Evolutionary conservation across 257 asterid species (phyloP).

Genomic region (Galeopsis tetrahit): DNA sequence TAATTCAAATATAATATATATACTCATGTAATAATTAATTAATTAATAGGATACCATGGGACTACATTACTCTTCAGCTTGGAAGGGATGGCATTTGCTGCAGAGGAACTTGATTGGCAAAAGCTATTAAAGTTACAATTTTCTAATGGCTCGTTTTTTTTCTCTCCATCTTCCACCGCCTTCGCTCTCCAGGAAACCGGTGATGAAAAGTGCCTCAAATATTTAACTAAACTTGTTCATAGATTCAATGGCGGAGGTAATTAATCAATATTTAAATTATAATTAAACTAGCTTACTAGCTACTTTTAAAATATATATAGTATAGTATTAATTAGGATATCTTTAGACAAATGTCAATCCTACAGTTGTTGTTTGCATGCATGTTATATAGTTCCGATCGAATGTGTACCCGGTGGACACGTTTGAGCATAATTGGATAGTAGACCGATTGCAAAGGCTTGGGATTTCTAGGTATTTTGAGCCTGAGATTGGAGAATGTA

Average conservation of each 20-base stretch:
- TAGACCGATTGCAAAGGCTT: conserved; percentile 69
- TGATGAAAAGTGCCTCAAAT: conserved; percentile 57
- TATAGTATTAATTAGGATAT: too few species aligned
- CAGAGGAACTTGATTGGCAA: conserved; percentile 57
- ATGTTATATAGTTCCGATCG: too few species aligned
- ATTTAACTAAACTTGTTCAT: conserved; percentile 42
- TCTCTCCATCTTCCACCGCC: conserved; percentile 82
- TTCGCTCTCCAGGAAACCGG: conserved; percentile 64
- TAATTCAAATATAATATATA: too few species aligned
- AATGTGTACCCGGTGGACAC: conserved; percentile 81
- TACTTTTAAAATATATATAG: too few species aligned
- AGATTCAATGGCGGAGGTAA: conserved; percentile 81
- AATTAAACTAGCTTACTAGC: too few species aligned
- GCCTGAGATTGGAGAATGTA: conserved; percentile 53
- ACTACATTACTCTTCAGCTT: conserved; percentile 61
- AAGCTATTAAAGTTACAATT: conserved; percentile 54
- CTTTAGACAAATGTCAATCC: too few species aligned
- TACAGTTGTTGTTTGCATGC: too few species aligned
- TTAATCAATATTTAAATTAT: too few species aligned
- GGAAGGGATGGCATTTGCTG: conserved; percentile 60
- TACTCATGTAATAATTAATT: too few species aligned
- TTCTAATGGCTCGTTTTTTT: conserved; percentile 65
- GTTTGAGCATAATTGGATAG: conserved; percentile 68
- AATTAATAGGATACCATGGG: conserved; percentile 55
- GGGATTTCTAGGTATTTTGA: conserved; percentile 70